A percentile compares a stretch with the other conserved stretches of the same genome.
These are phyloP conservation scores for Fragilaria crotonensis DNA, from an alignment of 108 stramenopile genomes.

Conservation along the genomic window DNA sequence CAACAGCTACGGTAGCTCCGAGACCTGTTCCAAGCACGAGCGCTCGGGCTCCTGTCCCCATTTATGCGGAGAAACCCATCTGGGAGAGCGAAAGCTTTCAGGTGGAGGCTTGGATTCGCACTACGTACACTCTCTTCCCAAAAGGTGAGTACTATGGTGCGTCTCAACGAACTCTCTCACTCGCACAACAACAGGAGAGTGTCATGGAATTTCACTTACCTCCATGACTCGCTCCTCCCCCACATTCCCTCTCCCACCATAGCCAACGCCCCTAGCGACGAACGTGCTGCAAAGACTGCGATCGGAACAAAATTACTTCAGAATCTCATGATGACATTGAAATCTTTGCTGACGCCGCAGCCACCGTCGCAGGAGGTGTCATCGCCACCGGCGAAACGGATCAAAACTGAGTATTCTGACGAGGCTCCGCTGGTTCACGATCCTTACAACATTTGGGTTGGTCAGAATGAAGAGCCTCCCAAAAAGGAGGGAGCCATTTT, in stretches of 20 bases:
- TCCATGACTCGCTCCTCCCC: not conserved
- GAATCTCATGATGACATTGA: not conserved
- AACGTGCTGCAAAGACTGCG: not conserved
- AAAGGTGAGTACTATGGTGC: not conserved
- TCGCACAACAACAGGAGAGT: too few species aligned
- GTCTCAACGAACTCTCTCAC: not conserved
- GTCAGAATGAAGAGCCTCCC: not conserved
- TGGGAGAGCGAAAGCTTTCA: slow-evolving; percentile 5
- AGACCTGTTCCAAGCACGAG: not conserved
- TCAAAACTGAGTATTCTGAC: not conserved
- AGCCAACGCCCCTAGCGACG: not conserved
- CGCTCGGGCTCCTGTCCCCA: not conserved
- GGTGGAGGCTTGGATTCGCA: slow-evolving; percentile 3
- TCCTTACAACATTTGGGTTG: slow-evolving; percentile 4
- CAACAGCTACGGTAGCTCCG: not conserved
- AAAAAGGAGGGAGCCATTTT: slow-evolving; percentile 43
- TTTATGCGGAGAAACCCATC: not conserved
- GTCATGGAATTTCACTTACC: not conserved
- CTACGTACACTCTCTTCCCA: slow-evolving; percentile 1
- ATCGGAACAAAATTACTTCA: not conserved
- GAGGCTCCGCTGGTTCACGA: not conserved
- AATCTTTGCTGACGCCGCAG: not conserved
- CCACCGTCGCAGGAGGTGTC: not conserved
- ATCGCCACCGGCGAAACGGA: slow-evolving; percentile 1
- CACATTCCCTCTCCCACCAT: not conserved